phyloP scores from a whole-genome alignment of 176 grass and related monocot species.

The Triticum urartu region DNA sequence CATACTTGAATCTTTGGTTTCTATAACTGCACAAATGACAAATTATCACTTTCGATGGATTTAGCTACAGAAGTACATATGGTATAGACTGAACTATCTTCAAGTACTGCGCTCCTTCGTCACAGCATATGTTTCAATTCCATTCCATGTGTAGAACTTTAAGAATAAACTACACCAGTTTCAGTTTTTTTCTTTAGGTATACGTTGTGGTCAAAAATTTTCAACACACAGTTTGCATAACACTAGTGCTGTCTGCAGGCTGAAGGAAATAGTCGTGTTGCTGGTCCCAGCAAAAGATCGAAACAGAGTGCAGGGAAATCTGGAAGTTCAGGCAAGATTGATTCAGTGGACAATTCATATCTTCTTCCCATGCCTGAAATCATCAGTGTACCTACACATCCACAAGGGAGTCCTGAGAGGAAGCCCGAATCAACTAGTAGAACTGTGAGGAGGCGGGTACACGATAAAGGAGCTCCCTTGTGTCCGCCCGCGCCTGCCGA shows the following conservation, averaged over 20 bases:
- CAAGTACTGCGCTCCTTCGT: not conserved
- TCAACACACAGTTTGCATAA: constrained; percentile 5
- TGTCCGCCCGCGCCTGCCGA: not conserved
- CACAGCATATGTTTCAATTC: not conserved
- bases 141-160: not conserved
- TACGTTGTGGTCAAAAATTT: not conserved
- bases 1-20: constrained; percentile 15
- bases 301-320: constrained; percentile 26
- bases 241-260: constrained; percentile 30
- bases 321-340: constrained; percentile 32
- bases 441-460: constrained; percentile 2
- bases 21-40: not conserved
- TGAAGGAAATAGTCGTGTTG: constrained; percentile 12
- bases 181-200: not conserved
- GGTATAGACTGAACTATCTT: not conserved
- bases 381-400: constrained; percentile 46
- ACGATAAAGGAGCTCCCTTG: not conserved
- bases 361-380: constrained; percentile 57
- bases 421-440: constrained; percentile 30
- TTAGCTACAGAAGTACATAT: constrained; percentile 4
- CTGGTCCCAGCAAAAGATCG: constrained; percentile 34
- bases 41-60: not conserved
- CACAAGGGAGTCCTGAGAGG: constrained; percentile 43
- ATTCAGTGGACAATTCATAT: constrained; percentile 45
- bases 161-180: not conserved